Conservation (phyloP, 495 filamentous ascomycete genomes). For the Thermothielavioides terrestris region DNA sequence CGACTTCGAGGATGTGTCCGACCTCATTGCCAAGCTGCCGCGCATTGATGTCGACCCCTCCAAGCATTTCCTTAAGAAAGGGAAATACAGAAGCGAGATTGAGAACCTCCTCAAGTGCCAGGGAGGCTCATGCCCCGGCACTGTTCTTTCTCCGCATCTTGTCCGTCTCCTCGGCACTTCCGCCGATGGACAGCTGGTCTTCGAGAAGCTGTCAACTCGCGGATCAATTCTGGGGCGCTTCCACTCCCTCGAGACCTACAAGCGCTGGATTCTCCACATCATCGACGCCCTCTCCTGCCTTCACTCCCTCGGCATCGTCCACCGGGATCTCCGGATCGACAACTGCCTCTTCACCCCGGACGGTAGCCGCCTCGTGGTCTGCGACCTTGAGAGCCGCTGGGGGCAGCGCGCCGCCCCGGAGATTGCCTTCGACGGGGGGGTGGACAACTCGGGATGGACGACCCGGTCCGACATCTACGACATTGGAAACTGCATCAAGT, state of each 20-base stretch:
- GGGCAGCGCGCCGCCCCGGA: slow-evolving; percentile 14
- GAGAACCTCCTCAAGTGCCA: slow-evolving; percentile 23
- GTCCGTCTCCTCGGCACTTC: slow-evolving; percentile 21
- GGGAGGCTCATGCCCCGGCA: slow-evolving; percentile 21
- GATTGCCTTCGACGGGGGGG: not conserved
- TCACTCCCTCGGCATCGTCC: slow-evolving; percentile 23
- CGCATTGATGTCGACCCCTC: slow-evolving; percentile 14
- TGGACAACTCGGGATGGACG: slow-evolving; percentile 4
- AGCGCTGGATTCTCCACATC: slow-evolving; percentile 8
- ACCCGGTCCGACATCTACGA: slow-evolving; percentile 3
- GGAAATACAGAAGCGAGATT: slow-evolving; percentile 26
- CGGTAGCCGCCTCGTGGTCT: slow-evolving; percentile 13
- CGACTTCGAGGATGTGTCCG: slow-evolving; percentile 18
- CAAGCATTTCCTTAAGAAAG: slow-evolving; percentile 25
- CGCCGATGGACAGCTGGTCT: slow-evolving; percentile 19
- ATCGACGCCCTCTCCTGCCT: slow-evolving; percentile 13
- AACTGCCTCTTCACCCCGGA: slow-evolving; percentile 20
- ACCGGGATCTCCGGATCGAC: slow-evolving; percentile 24
- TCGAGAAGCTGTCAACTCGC: slow-evolving; percentile 13
- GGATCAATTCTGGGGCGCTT: slow-evolving; percentile 6
- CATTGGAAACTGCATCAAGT: slow-evolving; percentile 7
- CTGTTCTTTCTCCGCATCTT: slow-evolving; percentile 11
- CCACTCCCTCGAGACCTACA: slow-evolving; percentile 6
- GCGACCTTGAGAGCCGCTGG: slow-evolving; percentile 26
- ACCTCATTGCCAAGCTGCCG: slow-evolving; percentile 14